Base-by-base conservation (phyloP, 1,284 basidiomycete genomes). In the Pulveroboletus sp. region DNA sequence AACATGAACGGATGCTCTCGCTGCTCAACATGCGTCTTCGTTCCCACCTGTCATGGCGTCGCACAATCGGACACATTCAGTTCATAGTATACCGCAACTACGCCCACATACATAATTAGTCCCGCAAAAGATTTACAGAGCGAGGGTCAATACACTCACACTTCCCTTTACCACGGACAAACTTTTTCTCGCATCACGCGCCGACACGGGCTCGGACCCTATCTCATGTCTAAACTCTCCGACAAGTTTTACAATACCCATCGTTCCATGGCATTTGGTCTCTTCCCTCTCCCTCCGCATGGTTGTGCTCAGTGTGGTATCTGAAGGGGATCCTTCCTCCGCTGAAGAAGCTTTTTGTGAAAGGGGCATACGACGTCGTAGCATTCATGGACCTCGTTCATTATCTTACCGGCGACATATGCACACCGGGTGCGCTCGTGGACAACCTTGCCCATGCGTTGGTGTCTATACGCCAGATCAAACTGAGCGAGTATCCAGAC, bases 231-330 rank as follows among this genome's bases (percentile, higher is more conserved):
- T 13, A 64, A 42, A 42, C 43, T 68, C 40, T 71, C 68, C n/a
- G 33, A 10, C 35, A 61, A 58, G 45, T 71, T 68, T 26, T 41
- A 71, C 50, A 68, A 69, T 21, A 56, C 64, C 0, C 69, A 71
- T 19, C 59, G 67, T 12, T 52, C 63, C 32, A 44, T 44, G 6
- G 67, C 69, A 6, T 69, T 69, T 54, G n/a, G n/a, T n/a, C n/a
- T n/a, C n/a, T 93, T 56, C 70, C 12, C 72, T 79, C 12, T 72
- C 76, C 52, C 73, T 77, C 8, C 74, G 73, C 52, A 75, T 83
- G 65, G 52, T 70, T 5, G 71, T 76, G 7, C 64, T 77, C 45
- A 62, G 65, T 6, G 40, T 65, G 58, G 58, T 66, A 49, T 10
- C 52, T 66, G 33, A 53, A 61, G 9, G 67, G 64, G 2, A 60